Evolutionary conservation across 169 alveolate genomes (phyloP).

Genomic region (Gregarina niphandrodes): DNA sequence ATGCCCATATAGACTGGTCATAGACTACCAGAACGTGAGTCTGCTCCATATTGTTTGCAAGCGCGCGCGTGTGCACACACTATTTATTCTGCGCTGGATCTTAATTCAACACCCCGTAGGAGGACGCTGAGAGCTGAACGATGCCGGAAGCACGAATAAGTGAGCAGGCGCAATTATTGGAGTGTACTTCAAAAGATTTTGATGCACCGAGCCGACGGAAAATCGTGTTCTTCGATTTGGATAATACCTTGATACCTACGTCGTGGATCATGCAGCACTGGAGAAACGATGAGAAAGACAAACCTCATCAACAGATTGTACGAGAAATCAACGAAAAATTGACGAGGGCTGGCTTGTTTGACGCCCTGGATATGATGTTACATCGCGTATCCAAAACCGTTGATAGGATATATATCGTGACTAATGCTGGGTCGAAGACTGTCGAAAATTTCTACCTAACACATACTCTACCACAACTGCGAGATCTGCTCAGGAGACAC

Average conservation of each 20-base stretch:
- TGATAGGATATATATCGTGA: constrained; percentile 16
- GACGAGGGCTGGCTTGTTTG: constrained; percentile 15
- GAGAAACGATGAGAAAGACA: constrained; percentile 12
- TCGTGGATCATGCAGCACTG: constrained; percentile 28
- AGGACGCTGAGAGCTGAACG: no score
- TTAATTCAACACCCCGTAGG: no score
- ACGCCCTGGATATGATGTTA: constrained; percentile 10
- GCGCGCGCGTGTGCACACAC: no score
- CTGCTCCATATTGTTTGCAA: no score
- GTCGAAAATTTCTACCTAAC: constrained; percentile 21
- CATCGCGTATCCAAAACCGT: constrained; percentile 3
- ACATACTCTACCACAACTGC: constrained; percentile 20
- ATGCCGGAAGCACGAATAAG: no score
- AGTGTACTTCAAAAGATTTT: no score
- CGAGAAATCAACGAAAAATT: constrained; percentile 16
- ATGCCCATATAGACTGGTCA: no score
- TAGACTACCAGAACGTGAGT: no score
- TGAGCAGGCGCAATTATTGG: no score
- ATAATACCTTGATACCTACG: constrained; percentile 27
- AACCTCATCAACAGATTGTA: constrained; percentile 12
- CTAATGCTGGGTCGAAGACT: constrained; percentile 24
- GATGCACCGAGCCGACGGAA: constrained; percentile 13
- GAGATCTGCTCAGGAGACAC: constrained; percentile 14
- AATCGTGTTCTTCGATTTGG: constrained; percentile 20
- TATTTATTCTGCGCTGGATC: no score